Base-by-base conservation (phyloP, 2,329 filamentous ascomycete genomes). In the Plenodomus lindquistii region DNA sequence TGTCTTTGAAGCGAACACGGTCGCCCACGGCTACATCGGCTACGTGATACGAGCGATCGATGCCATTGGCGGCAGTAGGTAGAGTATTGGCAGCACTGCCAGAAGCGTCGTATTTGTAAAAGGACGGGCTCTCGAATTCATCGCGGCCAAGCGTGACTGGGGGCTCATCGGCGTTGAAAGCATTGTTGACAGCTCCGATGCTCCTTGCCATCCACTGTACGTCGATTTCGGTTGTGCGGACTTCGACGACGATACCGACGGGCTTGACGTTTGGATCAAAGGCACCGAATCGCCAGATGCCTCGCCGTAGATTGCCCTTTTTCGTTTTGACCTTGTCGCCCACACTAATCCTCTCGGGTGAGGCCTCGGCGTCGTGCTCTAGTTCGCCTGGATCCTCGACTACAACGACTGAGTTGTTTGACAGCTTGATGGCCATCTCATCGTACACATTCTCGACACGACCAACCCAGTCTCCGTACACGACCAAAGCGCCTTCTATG, bases 391-490 rank as follows among this genome's bases (percentile, higher is more conserved):
- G 69, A 29, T 79, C 72, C 21, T 76, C 70, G 9, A 83, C 73
- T 2, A 79, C 74, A 8, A 85, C 82, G 2, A 84, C 76, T 24
- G 74, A 79, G 40, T 77, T 78, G 61, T 85, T 79, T 6, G 71
- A 61, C 11, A 85, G 72, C 36, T 73, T 75, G 20, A 85, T 52
- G 2, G 79, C 73, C 13, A 84, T 72, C 42, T 80, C 76, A 40
- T 79, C 75, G 22, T 75, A 71, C 37, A 80, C 71, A 2, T 77
- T 72, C 42, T 78, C 73, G 4, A 85, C 75, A 10, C 77, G 67
- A 1, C 83, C 83, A 3, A 85, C 62, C 79, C 82, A 85, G 54
- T 81, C 75, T 16, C 77, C 71, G 60, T 79, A 81, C 11, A 84
- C 71, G 18, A 85, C 72, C 24, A 80, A 71, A 43, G 81, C 79